These are phyloP conservation scores for Panaeolus papilionaceus DNA, from an alignment of 768 basidiomycete genomes.

Conservation along the genomic window DNA sequence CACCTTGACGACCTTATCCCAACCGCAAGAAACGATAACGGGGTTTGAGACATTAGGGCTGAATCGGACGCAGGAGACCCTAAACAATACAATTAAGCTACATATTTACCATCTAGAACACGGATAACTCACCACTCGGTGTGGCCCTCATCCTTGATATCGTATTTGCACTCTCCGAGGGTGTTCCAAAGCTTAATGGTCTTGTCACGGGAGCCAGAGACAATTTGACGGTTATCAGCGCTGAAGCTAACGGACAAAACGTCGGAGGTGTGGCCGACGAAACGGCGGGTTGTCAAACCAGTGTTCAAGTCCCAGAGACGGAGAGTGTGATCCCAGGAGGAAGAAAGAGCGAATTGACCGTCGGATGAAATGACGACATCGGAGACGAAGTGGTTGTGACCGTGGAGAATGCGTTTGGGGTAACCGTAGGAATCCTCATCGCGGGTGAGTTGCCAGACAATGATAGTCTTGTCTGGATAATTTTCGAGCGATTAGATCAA, in stretches of 20 bases:
- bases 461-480: constrained; percentile 95
- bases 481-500: constrained; percentile 28
- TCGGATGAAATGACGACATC: constrained; percentile 99
- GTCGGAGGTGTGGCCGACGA: constrained; percentile 97
- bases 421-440: constrained; percentile 91
- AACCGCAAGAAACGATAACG: constrained; percentile 98
- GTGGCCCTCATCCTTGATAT: constrained; percentile 99
- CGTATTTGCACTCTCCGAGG: constrained; percentile 99
- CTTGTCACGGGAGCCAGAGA: constrained; percentile 95
- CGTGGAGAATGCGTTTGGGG: constrained; percentile 96
- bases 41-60: constrained; percentile 97
- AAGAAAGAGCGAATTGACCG: constrained; percentile 98
- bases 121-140: constrained; percentile 75
- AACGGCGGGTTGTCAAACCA: constrained; percentile 93
- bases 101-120: constrained; percentile 27
- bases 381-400: constrained; percentile 99
- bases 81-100: constrained; percentile 34
- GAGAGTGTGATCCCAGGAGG: constrained; percentile 99
- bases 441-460: constrained; percentile 98
- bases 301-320: constrained; percentile 99
- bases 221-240: constrained; percentile 99
- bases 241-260: constrained; percentile 99
- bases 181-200: constrained; percentile 99
- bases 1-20: constrained; percentile 99
- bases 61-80: constrained; percentile 99